phyloP scores from a whole-genome alignment of 805 yeast genomes.

The Alloascoidea africana region DNA sequence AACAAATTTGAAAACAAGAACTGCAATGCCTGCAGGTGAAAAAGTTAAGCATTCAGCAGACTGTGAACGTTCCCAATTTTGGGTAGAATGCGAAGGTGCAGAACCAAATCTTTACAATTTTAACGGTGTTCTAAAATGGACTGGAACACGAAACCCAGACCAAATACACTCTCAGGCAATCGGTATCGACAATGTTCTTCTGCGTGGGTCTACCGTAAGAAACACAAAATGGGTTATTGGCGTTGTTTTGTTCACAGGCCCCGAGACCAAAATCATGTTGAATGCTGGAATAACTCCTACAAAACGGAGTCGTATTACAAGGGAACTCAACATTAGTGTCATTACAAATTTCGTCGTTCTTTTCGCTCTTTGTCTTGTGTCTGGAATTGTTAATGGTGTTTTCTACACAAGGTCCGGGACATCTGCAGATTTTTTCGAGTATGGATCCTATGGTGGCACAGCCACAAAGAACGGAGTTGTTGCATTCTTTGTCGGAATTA shows the following conservation, averaged over 20 bases:
- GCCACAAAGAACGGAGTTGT: slow-evolving; percentile 54
- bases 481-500: slow-evolving; percentile 56
- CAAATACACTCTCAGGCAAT: slow-evolving; percentile 36
- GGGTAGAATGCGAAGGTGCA: slow-evolving; percentile 45
- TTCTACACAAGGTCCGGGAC: slow-evolving; percentile 28
- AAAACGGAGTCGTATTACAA: slow-evolving; percentile 48
- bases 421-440: slow-evolving; percentile 44
- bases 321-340: slow-evolving; percentile 54
- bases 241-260: slow-evolving; percentile 61
- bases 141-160: too few relatives aligned
- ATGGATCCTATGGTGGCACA: slow-evolving; percentile 39
- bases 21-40: slow-evolving; percentile 28
- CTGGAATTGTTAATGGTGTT: slow-evolving; percentile 59
- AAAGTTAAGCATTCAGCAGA: slow-evolving; percentile 32
- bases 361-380: slow-evolving; percentile 49
- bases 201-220: slow-evolving; percentile 60
- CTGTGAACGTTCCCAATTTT: slow-evolving; percentile 30
- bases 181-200: slow-evolving; percentile 42
- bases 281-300: slow-evolving; percentile 71
- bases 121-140: slow-evolving; percentile 39
- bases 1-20: slow-evolving; percentile 38
- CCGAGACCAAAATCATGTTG: slow-evolving; percentile 61
- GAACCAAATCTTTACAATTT: slow-evolving; percentile 35
- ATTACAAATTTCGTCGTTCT: slow-evolving; percentile 44
- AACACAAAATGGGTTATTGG: slow-evolving; percentile 71